These are phyloP conservation scores for Zea mays DNA, from an alignment of 176 grass and related monocot species.

Conservation along the genomic window Zm-B73-REFERENCE-NAM-5.0 NC_050100.1:58704001-58704500, in stretches of 20 bases:
- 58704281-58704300: constrained; percentile 48
- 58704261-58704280: constrained; percentile 83
- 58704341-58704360: constrained; percentile 55
- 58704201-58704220: constrained; percentile 59
- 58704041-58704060: not conserved
- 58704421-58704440: not conserved
- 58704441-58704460: not conserved
- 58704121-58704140: constrained; percentile 24
- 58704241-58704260: constrained; percentile 91
- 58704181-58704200: not conserved
- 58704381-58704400: not conserved
- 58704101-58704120: not conserved
- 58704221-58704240: constrained; percentile 92
- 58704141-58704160: constrained; percentile 40
- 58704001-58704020: too few relatives aligned
- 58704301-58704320: constrained; percentile 34
- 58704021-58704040: not conserved
- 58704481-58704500: too few relatives aligned
- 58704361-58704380: constrained; percentile 64
- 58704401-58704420: not conserved
- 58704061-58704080: constrained; percentile 3
- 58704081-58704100: constrained; percentile 1
- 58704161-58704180: not conserved
- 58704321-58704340: constrained; percentile 43
- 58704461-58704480: not conserved